Evolutionary conservation across 2,329 filamentous ascomycete genomes (phyloP).

Genomic region (Biscogniauxia marginata): DNA sequence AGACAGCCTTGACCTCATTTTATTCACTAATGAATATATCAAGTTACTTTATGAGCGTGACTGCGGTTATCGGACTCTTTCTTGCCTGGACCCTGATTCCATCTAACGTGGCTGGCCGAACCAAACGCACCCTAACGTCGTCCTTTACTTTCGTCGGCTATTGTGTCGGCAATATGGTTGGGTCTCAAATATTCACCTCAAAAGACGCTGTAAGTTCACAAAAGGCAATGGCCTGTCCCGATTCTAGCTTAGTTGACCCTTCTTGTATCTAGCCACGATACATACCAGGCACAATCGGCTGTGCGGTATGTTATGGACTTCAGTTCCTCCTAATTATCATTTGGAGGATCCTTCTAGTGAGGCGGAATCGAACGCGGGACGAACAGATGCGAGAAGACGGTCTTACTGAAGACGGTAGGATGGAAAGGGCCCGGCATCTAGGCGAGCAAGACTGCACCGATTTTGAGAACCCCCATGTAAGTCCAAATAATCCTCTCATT

Average conservation of each 20-base stretch:
- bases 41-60: conserved; percentile 36
- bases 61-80: conserved; percentile 34
- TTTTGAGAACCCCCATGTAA: conserved; percentile 38
- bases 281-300: conserved; percentile 40
- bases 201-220: conserved; percentile 37
- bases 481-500: conserved; percentile 2
- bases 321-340: conserved; percentile 37
- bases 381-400: conserved; percentile 29
- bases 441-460: conserved; percentile 39
- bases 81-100: conserved; percentile 39
- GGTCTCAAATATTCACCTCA: conserved; percentile 44
- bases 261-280: conserved; percentile 39
- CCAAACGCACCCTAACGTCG: conserved; percentile 45
- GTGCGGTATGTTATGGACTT: conserved; percentile 38
- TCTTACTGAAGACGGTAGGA: conserved; percentile 34
- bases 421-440: conserved; percentile 31
- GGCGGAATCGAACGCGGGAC: conserved; percentile 38
- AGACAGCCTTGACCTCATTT: background rate
- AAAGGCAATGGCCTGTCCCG: too few species aligned
- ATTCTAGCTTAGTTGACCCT: too few species aligned
- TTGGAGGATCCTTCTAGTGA: conserved; percentile 41
- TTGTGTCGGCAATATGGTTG: conserved; percentile 47
- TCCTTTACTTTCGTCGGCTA: conserved; percentile 46
- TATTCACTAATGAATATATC: background rate
- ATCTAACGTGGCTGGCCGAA: conserved; percentile 45